Conservation (phyloP, 768 basidiomycete species). For the Dendrothele bispora region DNA sequence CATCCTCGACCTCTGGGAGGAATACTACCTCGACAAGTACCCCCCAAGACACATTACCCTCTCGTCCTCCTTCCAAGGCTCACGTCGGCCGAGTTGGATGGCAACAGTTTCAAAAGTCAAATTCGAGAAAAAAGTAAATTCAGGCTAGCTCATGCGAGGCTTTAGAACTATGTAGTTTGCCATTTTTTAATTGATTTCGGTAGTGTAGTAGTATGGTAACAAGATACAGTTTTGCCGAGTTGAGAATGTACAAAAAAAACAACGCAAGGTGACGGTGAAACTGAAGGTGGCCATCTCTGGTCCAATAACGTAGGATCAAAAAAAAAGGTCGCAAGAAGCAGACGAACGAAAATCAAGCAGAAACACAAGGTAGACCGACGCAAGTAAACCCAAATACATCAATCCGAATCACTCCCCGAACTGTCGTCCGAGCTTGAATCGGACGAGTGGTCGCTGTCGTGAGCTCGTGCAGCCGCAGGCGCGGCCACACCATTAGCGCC, state of each 20-base stretch:
- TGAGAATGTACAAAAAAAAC: neutral
- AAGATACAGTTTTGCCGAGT: no score
- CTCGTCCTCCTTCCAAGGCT: constrained; percentile 16
- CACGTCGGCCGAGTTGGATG: constrained; percentile 47
- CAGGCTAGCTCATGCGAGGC: constrained; percentile 6
- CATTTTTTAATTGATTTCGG: no score
- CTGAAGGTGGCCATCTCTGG: neutral
- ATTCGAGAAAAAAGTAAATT: constrained; percentile 30
- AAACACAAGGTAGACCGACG: constrained; percentile 22
- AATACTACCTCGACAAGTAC: no score
- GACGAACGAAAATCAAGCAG: constrained; percentile 14
- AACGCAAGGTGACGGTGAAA: neutral
- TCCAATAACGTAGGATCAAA: constrained; percentile 13
- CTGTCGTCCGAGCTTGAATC: constrained; percentile 82
- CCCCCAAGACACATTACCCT: no score
- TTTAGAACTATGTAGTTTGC: no score
- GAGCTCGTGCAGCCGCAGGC: constrained; percentile 37
- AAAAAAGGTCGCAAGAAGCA: constrained; percentile 10
- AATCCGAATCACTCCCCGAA: constrained; percentile 85
- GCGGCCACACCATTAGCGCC: constrained; percentile 39
- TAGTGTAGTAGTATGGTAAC: no score
- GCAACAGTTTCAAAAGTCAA: constrained; percentile 57
- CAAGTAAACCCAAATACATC: constrained; percentile 31
- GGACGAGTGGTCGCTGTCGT: constrained; percentile 73
- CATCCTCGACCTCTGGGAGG: no score